These are phyloP conservation scores for Tolypocladium inflatum DNA, from an alignment of 2,329 filamentous ascomycete species.

Conservation along the genomic window DNA sequence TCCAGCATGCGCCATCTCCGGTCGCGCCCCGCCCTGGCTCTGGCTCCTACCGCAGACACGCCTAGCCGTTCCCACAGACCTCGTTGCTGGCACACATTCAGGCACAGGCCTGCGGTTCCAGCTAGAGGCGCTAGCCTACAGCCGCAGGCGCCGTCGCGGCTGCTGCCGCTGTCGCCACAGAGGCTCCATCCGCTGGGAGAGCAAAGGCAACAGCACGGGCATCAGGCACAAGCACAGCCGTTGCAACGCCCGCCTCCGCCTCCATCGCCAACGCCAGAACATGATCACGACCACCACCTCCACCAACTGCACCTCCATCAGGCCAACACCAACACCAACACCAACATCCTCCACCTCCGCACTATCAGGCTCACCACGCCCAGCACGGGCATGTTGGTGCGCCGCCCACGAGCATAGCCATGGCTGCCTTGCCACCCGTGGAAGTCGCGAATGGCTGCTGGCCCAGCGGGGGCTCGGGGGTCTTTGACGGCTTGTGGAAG, in stretches of 20 bases:
- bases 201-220: not conserved
- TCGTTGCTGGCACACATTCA: not conserved
- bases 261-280: not conserved
- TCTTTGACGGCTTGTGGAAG: conserved; percentile 3
- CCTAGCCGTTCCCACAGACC: not conserved
- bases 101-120: not conserved
- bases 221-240: not conserved
- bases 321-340: not conserved
- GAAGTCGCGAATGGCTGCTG: not conserved
- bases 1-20: not conserved
- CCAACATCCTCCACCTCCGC: not conserved
- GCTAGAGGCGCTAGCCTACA: not conserved
- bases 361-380: not conserved
- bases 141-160: not conserved
- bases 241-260: not conserved
- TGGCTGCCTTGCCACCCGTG: not conserved
- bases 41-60: not conserved
- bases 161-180: not conserved
- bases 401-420: not conserved
- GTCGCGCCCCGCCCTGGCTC: not conserved
- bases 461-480: not conserved
- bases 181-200: not conserved
- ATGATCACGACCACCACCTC: not conserved
- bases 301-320: not conserved
- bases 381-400: not conserved